Evolutionary conservation across 108 stramenopile genomes (phyloP).

Genomic region (Cyclotella choctawhatcheeana): DNA sequence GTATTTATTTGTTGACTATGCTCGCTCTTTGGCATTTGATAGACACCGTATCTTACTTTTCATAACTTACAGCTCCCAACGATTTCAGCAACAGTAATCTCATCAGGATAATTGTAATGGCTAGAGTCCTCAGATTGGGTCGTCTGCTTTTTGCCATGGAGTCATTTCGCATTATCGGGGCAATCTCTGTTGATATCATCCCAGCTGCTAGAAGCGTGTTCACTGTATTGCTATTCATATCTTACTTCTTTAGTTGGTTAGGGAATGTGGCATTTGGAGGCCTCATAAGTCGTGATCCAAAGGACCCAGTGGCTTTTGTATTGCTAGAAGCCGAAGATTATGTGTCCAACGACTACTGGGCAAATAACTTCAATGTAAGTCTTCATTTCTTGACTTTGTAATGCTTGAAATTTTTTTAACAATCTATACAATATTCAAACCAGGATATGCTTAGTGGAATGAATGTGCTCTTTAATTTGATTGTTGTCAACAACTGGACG

Average conservation of each 20-base stretch:
- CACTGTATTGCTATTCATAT: slow-evolving; percentile 57
- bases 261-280: slow-evolving; percentile 78
- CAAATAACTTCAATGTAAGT: slow-evolving; percentile 89
- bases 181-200: slow-evolving; percentile 58
- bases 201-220: slow-evolving; percentile 59
- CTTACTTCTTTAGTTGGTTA: slow-evolving; percentile 68
- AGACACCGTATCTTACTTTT: neutral
- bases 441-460: slow-evolving; percentile 76
- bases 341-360: slow-evolving; percentile 71
- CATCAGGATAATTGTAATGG: slow-evolving; percentile 80
- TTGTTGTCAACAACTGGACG: slow-evolving; percentile 89
- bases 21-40: too few species aligned
- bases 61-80: slow-evolving; percentile 61
- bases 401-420: too few species aligned
- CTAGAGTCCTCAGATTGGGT: slow-evolving; percentile 68
- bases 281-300: slow-evolving; percentile 69
- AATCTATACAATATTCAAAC: too few species aligned
- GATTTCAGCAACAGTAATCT: slow-evolving; percentile 57
- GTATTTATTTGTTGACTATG: slow-evolving; percentile 6
- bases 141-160: slow-evolving; percentile 63
- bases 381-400: too few species aligned
- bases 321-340: slow-evolving; percentile 71
- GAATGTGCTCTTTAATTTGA: slow-evolving; percentile 81
- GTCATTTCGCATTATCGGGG: slow-evolving; percentile 64
- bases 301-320: slow-evolving; percentile 45